Evolutionary conservation across 257 asterid genomes (phyloP).

Genomic region (Nicotiana obtusifolia): DNA sequence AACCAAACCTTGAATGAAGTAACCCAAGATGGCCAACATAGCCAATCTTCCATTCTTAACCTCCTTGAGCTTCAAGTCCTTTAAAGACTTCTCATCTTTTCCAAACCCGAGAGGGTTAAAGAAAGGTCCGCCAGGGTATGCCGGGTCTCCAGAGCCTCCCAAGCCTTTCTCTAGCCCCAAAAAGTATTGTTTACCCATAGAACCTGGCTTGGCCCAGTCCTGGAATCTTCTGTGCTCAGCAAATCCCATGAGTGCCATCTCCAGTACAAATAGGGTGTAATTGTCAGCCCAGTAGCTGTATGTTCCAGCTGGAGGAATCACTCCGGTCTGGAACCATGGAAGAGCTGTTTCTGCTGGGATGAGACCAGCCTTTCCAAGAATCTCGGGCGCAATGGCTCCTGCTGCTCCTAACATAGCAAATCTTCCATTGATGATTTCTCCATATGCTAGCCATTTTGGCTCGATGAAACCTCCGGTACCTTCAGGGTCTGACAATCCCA

Average conservation of each 20-base stretch:
- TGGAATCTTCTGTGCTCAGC: conserved; percentile 93
- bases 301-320: conserved; percentile 89
- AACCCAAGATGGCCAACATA: conserved; percentile 86
- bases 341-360: conserved; percentile 88
- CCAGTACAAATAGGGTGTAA: conserved; percentile 73
- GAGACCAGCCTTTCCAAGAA: conserved; percentile 69
- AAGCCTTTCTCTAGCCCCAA: conserved; percentile 72
- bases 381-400: conserved; percentile 85
- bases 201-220: conserved; percentile 83
- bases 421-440: conserved; percentile 84
- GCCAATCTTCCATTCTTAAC: conserved; percentile 93
- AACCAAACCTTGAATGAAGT: conserved; percentile 72
- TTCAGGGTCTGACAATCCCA: conserved; percentile 93
- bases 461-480: conserved; percentile 92
- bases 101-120: conserved; percentile 14
- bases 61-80: conserved; percentile 64
- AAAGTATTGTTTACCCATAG: conserved; percentile 86
- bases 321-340: conserved; percentile 91
- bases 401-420: conserved; percentile 78
- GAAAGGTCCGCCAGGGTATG: conserved; percentile 17
- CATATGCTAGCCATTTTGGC: conserved; percentile 91
- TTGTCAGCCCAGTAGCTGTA: conserved; percentile 85
- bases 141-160: conserved; percentile 67
- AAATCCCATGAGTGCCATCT: conserved; percentile 88
- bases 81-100: conserved; percentile 10